Evolutionary conservation across 2,329 filamentous ascomycete species (phyloP).

Genomic region (Cryphonectria radicalis): DNA sequence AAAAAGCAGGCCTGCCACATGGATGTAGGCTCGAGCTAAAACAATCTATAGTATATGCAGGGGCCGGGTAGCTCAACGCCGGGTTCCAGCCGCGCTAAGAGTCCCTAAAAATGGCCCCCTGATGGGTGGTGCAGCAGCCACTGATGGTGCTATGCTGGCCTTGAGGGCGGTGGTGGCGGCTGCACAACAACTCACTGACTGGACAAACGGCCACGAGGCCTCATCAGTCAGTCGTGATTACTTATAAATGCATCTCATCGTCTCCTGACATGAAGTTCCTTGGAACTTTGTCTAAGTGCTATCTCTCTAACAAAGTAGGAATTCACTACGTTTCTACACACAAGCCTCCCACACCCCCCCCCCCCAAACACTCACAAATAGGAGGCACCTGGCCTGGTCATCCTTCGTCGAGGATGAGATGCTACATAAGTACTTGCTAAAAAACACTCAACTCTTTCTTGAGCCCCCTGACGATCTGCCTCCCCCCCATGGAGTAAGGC

Average conservation of each 20-base stretch:
- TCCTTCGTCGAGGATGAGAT: constrained; percentile 2
- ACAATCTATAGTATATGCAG: constrained; percentile 5
- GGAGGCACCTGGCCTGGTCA: neutral
- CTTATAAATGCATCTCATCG: no score
- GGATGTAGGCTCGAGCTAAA: constrained; percentile 10
- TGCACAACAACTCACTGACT: neutral
- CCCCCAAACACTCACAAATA: neutral
- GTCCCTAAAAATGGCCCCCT: neutral
- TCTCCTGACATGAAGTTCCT: neutral
- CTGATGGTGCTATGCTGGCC: neutral
- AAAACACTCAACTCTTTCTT: neutral
- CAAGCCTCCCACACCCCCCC: neutral
- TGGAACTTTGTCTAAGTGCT: neutral
- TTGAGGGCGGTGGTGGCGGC: neutral
- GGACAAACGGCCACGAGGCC: neutral
- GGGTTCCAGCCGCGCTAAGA: constrained; percentile 1
- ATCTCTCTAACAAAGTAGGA: neutral
- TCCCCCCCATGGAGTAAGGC: neutral
- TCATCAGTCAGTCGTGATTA: neutral
- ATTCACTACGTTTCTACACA: neutral
- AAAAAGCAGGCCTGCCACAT: constrained; percentile 3
- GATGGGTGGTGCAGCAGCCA: neutral
- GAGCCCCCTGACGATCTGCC: constrained; percentile 12
- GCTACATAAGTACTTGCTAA: neutral
- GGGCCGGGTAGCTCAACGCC: constrained; percentile 8